These are phyloP conservation scores for Rhodomyrtus tomentosa DNA, from an alignment of 345 rosid species.

Conservation along the genomic window DNA sequence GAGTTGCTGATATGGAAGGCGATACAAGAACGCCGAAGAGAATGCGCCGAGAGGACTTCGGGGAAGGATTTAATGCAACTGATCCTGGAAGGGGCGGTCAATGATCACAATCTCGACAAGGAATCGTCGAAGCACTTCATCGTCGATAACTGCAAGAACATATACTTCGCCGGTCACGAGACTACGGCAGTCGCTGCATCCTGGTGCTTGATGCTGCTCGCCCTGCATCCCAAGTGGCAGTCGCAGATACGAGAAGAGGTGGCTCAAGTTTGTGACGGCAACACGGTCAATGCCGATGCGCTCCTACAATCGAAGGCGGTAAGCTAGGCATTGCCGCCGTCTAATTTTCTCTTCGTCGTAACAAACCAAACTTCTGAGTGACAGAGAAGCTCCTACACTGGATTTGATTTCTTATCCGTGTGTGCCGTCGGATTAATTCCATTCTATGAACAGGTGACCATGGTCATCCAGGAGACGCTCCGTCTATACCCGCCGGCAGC, in stretches of 20 bases:
- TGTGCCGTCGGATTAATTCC: neutral
- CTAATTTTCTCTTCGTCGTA: neutral
- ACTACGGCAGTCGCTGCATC: slow-evolving; percentile 66
- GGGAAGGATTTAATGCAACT: slow-evolving; percentile 59
- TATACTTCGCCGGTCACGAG: slow-evolving; percentile 81
- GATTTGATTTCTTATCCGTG: neutral
- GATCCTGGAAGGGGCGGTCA: slow-evolving; percentile 52
- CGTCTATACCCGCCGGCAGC: slow-evolving; percentile 64
- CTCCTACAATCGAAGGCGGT: slow-evolving; percentile 45
- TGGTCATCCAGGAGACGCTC: slow-evolving; percentile 57
- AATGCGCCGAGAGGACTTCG: slow-evolving; percentile 16
- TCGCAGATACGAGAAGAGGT: slow-evolving; percentile 42
- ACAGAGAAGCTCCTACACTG: neutral
- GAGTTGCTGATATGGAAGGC: slow-evolving; percentile 64
- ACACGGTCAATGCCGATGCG: slow-evolving; percentile 32
- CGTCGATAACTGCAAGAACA: slow-evolving; percentile 78
- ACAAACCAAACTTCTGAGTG: neutral
- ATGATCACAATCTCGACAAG: slow-evolving; percentile 12
- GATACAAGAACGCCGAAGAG: slow-evolving; percentile 37
- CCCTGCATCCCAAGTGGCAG: slow-evolving; percentile 73
- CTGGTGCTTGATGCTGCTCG: slow-evolving; percentile 84
- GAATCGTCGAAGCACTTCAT: slow-evolving; percentile 44
- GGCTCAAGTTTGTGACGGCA: slow-evolving; percentile 22
- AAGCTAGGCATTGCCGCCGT: neutral
- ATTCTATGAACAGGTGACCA: slow-evolving; percentile 23